Percentiles rank a stretch among this genome's conserved stretches.
Conservation (phyloP, 2,329 filamentous ascomycete genomes). For the Colletotrichum echinochloae region DNA sequence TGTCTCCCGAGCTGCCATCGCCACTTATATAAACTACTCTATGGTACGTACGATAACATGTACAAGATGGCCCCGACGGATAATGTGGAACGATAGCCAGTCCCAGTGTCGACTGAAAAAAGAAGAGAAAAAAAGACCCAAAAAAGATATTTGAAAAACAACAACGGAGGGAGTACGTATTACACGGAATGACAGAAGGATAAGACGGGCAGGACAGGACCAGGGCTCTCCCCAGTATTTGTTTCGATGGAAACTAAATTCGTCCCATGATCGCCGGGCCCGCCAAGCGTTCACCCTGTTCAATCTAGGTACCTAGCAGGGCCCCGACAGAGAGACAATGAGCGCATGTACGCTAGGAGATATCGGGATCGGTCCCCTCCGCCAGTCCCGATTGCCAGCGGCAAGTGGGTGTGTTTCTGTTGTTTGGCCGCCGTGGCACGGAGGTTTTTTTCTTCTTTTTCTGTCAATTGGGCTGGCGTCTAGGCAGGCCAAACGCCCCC, state of each 20-base stretch:
- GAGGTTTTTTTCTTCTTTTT: too few species aligned
- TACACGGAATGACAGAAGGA: slow-evolving; percentile 1
- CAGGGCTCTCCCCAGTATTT: slow-evolving; percentile 26
- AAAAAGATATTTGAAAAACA: too few species aligned
- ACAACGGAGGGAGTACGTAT: too few species aligned
- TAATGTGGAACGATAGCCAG: slow-evolving; percentile 18
- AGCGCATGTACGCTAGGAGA: slow-evolving; percentile 6
- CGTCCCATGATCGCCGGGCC: slow-evolving; percentile 26
- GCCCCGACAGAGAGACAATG: slow-evolving; percentile 1
- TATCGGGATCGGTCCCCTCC: background rate
- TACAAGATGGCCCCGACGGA: background rate
- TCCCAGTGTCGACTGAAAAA: slow-evolving; percentile 7
- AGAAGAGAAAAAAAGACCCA: background rate
- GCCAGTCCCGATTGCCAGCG: background rate
- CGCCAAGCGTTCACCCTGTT: slow-evolving; percentile 27
- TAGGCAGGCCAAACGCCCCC: background rate
- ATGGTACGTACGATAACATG: background rate
- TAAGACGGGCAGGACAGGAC: background rate
- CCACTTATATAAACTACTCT: background rate
- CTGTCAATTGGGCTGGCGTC: background rate
- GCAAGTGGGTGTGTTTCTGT: slow-evolving; percentile 23
- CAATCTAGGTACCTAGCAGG: background rate
- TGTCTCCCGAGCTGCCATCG: background rate
- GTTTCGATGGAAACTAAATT: slow-evolving; percentile 37
- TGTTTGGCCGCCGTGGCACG: background rate